Evolutionary conservation across 345 rosid species (phyloP).

Genomic region (Ricinus communis): DNA sequence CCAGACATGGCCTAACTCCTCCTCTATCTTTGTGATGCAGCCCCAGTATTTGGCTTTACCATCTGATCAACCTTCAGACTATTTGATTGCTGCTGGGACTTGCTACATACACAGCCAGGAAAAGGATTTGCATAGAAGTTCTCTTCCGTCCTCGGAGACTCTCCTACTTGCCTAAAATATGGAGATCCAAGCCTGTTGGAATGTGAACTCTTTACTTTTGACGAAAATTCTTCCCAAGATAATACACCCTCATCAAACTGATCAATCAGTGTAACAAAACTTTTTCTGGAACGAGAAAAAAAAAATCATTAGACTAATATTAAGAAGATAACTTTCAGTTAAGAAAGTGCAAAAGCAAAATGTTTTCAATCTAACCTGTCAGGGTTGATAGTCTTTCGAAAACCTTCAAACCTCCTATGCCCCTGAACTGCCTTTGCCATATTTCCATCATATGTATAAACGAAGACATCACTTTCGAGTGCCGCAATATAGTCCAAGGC

Average conservation of each 20-base stretch:
- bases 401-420: slow-evolving; percentile 82
- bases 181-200: slow-evolving; percentile 73
- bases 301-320: background rate
- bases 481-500: slow-evolving; percentile 91
- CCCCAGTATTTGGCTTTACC: slow-evolving; percentile 25
- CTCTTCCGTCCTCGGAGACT: slow-evolving; percentile 77
- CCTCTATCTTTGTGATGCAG: slow-evolving; percentile 35
- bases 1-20: background rate
- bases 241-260: slow-evolving; percentile 55
- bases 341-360: background rate
- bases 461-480: slow-evolving; percentile 88
- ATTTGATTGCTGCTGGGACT: slow-evolving; percentile 27
- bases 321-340: background rate
- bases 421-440: slow-evolving; percentile 99
- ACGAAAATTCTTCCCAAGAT: slow-evolving; percentile 75
- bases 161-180: slow-evolving; percentile 58
- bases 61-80: slow-evolving; percentile 33
- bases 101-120: slow-evolving; percentile 82
- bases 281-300: slow-evolving; percentile 51
- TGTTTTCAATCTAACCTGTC: slow-evolving; percentile 52
- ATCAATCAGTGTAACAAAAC: slow-evolving; percentile 68
- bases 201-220: slow-evolving; percentile 60
- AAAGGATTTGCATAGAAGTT: slow-evolving; percentile 86
- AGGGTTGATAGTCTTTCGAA: slow-evolving; percentile 79
- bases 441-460: slow-evolving; percentile 90